Evolutionary conservation across 106 monocot species (phyloP).

Genomic region (Allium sativum): DNA sequence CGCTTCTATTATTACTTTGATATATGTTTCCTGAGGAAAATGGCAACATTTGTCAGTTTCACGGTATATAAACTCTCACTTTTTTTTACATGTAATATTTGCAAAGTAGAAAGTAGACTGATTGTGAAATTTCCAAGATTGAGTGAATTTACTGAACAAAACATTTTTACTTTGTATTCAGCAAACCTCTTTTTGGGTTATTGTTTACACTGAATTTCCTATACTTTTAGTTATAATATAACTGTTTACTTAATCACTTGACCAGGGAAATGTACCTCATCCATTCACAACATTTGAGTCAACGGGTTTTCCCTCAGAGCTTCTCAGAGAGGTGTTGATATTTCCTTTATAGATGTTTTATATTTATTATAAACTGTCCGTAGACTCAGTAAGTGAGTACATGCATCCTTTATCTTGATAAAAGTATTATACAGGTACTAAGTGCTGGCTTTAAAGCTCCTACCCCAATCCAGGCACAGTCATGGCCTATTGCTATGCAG

Average conservation of each 20-base stretch:
- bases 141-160: too few relatives aligned
- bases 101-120: too few relatives aligned
- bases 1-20: too few relatives aligned
- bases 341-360: not conserved
- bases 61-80: too few relatives aligned
- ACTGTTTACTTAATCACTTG: not conserved
- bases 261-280: conserved; percentile 59
- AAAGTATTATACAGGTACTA: conserved; percentile 36
- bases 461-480: conserved; percentile 90
- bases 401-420: not conserved
- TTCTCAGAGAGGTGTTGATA: conserved; percentile 59
- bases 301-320: conserved; percentile 57
- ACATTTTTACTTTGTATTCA: not conserved
- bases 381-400: not conserved
- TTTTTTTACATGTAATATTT: too few relatives aligned
- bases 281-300: conserved; percentile 64
- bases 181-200: too few relatives aligned
- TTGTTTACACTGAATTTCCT: too few relatives aligned
- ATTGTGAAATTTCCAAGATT: too few relatives aligned
- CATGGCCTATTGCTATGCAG: conserved; percentile 80
- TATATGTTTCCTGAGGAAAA: too few relatives aligned
- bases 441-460: conserved; percentile 78
- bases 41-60: too few relatives aligned
- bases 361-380: not conserved
- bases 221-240: not conserved